phyloP scores from a whole-genome alignment of 2,329 filamentous ascomycete species.

The Fusarium sp. region DNA sequence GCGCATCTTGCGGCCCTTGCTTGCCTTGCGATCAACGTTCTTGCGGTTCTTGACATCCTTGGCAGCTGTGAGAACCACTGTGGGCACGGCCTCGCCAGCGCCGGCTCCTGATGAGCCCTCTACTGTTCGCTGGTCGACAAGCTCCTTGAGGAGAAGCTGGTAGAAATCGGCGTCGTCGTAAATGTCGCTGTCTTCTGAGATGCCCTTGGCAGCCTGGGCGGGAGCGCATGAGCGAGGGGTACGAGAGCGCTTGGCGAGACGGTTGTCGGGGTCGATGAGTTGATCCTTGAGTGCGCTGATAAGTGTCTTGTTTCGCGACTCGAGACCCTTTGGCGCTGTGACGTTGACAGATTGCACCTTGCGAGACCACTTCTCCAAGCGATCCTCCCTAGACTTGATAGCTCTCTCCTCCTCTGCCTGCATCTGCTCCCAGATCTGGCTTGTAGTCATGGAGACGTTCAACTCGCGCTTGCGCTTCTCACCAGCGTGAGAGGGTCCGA shows the following conservation, averaged over 20 bases:
- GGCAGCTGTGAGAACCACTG: constrained; percentile 72
- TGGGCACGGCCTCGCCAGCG: constrained; percentile 60
- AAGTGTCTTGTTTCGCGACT: constrained; percentile 57
- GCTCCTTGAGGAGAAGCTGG: constrained; percentile 88
- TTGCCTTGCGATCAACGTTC: constrained; percentile 91
- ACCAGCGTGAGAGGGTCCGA: constrained; percentile 64
- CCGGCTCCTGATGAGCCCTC: constrained; percentile 64
- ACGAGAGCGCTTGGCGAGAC: constrained; percentile 74
- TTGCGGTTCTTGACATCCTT: constrained; percentile 84
- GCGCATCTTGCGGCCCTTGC: constrained; percentile 92
- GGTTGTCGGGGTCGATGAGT: constrained; percentile 69
- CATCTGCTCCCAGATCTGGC: constrained; percentile 79
- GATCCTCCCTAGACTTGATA: constrained; percentile 71
- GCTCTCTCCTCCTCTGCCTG: constrained; percentile 70
- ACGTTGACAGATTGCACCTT: constrained; percentile 68
- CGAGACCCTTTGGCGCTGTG: constrained; percentile 41
- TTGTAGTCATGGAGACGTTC: constrained; percentile 66
- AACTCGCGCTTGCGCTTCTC: constrained; percentile 71
- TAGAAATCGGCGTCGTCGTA: constrained; percentile 98
- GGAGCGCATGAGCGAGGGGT: constrained; percentile 82
- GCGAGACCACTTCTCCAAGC: constrained; percentile 89
- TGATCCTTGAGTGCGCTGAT: constrained; percentile 76
- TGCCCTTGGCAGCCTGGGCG: constrained; percentile 68
- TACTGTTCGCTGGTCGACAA: constrained; percentile 87
- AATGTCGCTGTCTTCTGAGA: constrained; percentile 69